These are phyloP conservation scores for Cicer yamashitae DNA, from an alignment of 306 rosid species.

Conservation along the genomic window DNA sequence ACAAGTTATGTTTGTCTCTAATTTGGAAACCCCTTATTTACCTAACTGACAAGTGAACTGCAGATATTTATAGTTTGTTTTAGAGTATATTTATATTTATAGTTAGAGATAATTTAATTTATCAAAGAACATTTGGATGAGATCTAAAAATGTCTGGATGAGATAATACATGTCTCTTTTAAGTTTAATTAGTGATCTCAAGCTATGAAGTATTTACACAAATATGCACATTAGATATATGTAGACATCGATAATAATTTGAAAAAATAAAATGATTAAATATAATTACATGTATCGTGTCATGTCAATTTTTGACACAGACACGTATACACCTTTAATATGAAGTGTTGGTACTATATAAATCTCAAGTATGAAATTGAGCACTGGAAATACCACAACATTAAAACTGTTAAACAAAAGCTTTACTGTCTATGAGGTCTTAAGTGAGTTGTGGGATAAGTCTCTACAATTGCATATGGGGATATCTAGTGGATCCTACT, in stretches of 20 bases:
- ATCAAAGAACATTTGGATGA: too few species aligned
- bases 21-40: conserved; percentile 30
- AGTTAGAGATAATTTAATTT: conserved; percentile 3
- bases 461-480: background rate
- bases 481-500: too few species aligned
- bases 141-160: background rate
- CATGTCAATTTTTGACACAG: too few species aligned
- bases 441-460: background rate
- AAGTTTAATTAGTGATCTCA: background rate
- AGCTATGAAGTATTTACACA: too few species aligned
- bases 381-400: background rate
- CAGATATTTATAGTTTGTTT: conserved; percentile 5
- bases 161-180: background rate
- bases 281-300: too few species aligned
- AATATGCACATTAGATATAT: too few species aligned
- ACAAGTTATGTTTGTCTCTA: conserved; percentile 38
- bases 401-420: background rate
- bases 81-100: background rate
- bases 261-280: too few species aligned
- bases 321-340: too few species aligned
- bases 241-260: too few species aligned
- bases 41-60: conserved; percentile 8
- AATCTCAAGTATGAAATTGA: background rate
- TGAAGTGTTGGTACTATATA: too few species aligned
- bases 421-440: background rate